A percentile compares a stretch with the other conserved stretches of the same genome.
Evolutionary conservation across 2,329 filamentous ascomycete genomes (phyloP).

Genomic region (Aspergillus sp.): DNA sequence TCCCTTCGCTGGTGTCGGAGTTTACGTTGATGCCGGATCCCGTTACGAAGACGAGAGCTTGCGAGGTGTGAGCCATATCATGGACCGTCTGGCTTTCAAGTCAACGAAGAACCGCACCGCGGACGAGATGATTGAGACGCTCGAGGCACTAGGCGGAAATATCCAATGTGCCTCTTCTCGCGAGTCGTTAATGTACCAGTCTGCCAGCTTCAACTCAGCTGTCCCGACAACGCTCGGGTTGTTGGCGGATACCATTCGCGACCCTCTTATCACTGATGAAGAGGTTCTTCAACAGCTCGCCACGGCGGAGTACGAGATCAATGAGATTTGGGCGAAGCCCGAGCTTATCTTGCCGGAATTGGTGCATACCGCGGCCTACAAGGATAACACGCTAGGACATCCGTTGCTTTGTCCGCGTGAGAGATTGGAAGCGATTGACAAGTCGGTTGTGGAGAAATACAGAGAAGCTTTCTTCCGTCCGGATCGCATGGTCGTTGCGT

Average conservation of each 20-base stretch:
- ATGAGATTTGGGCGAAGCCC: slow-evolving; percentile 96
- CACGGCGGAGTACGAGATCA: slow-evolving; percentile 93
- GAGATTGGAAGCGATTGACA: slow-evolving; percentile 72
- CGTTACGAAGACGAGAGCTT: slow-evolving; percentile 85
- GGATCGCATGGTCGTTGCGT: slow-evolving; percentile 90
- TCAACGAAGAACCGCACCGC: slow-evolving; percentile 69
- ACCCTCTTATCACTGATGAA: slow-evolving; percentile 78
- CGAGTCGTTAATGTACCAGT: slow-evolving; percentile 98
- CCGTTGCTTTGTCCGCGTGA: slow-evolving; percentile 89
- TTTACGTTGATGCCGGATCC: slow-evolving; percentile 94
- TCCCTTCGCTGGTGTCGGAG: slow-evolving; percentile 90
- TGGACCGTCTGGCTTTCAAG: slow-evolving; percentile 95
- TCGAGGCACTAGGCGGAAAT: slow-evolving; percentile 89
- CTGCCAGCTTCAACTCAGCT: slow-evolving; percentile 92
- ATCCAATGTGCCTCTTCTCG: slow-evolving; percentile 95
- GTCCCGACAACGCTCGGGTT: slow-evolving; percentile 80
- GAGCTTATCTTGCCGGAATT: slow-evolving; percentile 94
- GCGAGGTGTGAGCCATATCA: slow-evolving; percentile 90
- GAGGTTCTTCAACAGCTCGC: slow-evolving; percentile 85
- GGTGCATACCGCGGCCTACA: slow-evolving; percentile 92
- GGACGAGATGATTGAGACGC: slow-evolving; percentile 82
- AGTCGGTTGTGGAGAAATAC: slow-evolving; percentile 73
- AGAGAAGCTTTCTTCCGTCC: slow-evolving; percentile 81
- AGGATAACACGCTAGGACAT: slow-evolving; percentile 93
- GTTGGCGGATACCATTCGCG: slow-evolving; percentile 88